Evolutionary conservation across 257 asterid genomes (phyloP).

Genomic region (Solanum virginianum): DNA sequence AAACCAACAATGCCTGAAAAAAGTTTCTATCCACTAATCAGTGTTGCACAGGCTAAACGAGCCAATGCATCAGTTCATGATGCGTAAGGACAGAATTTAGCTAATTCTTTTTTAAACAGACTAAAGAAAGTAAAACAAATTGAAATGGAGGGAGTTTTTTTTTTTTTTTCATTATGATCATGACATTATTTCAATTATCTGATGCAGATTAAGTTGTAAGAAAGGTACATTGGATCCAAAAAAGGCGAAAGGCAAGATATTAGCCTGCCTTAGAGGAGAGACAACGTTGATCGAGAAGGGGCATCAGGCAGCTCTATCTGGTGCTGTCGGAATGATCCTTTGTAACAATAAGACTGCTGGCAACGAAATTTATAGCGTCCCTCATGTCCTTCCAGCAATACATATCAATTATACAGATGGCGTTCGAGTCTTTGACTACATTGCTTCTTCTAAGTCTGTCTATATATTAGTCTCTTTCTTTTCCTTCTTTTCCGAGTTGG

Average conservation of each 20-base stretch:
- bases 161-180: background rate
- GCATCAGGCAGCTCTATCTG: constrained; percentile 22
- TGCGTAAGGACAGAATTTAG: constrained; percentile 23
- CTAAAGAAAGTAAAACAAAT: background rate
- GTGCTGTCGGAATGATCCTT: constrained; percentile 62
- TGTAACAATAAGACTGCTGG: constrained; percentile 14
- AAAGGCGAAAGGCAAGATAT: constrained; percentile 44
- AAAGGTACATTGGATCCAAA: constrained; percentile 20
- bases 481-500: background rate
- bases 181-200: background rate
- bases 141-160: background rate
- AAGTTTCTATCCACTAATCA: constrained; percentile 23
- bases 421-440: constrained; percentile 17
- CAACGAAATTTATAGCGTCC: constrained; percentile 9
- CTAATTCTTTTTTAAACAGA: background rate
- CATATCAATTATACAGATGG: constrained; percentile 41
- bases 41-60: constrained; percentile 17
- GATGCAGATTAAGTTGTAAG: constrained; percentile 32
- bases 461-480: background rate
- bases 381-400: constrained; percentile 44
- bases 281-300: constrained; percentile 28
- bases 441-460: constrained; percentile 24
- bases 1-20: constrained; percentile 11
- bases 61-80: constrained; percentile 10
- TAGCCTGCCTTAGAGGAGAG: constrained; percentile 42